These are phyloP conservation scores for Phoma herbarum DNA, from an alignment of 2,329 filamentous ascomycete genomes.

Conservation along the genomic window DNA sequence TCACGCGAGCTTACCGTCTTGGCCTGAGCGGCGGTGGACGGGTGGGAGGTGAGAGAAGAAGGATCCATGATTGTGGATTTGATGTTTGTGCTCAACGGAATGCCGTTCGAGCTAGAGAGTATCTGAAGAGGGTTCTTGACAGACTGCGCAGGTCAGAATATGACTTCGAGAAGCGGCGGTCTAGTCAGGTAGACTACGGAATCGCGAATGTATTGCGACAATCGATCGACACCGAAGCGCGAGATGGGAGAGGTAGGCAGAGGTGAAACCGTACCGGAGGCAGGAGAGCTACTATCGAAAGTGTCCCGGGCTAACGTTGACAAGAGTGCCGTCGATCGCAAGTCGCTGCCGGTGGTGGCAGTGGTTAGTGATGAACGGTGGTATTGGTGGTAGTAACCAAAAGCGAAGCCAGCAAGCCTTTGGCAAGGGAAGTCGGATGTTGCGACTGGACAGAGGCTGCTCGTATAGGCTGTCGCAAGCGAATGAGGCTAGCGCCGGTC, in stretches of 20 bases:
- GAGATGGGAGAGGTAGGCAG: constrained; percentile 31
- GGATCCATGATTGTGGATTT: constrained; percentile 73
- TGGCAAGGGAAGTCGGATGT: constrained; percentile 37
- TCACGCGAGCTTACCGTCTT: constrained; percentile 67
- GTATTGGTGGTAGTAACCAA: constrained; percentile 46
- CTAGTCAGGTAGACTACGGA: constrained; percentile 41
- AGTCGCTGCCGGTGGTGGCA: constrained; percentile 37
- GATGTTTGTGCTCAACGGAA: constrained; percentile 39
- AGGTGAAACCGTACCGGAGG: constrained; percentile 61
- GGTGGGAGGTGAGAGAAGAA: constrained; percentile 82
- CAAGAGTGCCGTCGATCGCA: constrained; percentile 41
- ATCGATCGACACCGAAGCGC: constrained; percentile 43
- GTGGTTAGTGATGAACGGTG: constrained; percentile 33
- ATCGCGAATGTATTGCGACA: constrained; percentile 42
- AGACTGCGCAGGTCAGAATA: constrained; percentile 48
- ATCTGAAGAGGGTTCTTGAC: constrained; percentile 42
- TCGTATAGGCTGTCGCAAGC: constrained; percentile 38
- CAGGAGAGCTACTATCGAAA: constrained; percentile 98
- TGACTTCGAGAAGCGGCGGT: constrained; percentile 40
- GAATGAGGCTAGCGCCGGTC: constrained; percentile 45
- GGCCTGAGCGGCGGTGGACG: constrained; percentile 88
- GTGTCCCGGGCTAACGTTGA: constrained; percentile 79
- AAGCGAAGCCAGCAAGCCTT: constrained; percentile 56
- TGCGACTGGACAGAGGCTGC: constrained; percentile 41
- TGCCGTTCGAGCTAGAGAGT: constrained; percentile 42